phyloP scores from a whole-genome alignment of 805 yeast species.

The Zygosaccharomyces pseudorouxii region DNA sequence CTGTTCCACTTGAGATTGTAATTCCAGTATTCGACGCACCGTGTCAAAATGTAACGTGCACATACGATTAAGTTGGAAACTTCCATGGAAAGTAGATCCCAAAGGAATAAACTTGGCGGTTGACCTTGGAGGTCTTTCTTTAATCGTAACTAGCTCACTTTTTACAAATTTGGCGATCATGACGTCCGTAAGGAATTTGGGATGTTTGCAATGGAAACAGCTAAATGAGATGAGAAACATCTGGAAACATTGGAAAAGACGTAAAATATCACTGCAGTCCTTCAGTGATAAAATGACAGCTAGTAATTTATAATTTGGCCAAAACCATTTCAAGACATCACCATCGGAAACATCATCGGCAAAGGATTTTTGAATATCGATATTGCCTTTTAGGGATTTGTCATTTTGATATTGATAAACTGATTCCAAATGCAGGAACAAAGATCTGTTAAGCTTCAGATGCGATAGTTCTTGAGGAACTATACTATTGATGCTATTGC shows the following conservation, averaged over 20 bases:
- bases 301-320: constrained; percentile 17
- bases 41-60: constrained; percentile 12
- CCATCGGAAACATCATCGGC: constrained; percentile 14
- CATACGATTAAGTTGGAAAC: constrained; percentile 1
- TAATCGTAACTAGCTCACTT: constrained; percentile 8
- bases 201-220: constrained; percentile 5
- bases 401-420: constrained; percentile 6
- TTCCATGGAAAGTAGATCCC: constrained; percentile 1
- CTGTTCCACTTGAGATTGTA: constrained; percentile 3
- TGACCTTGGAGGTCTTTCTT: constrained; percentile 9
- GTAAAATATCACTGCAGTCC: constrained; percentile 1
- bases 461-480: constrained; percentile 5
- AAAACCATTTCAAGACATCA: constrained; percentile 16
- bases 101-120: constrained; percentile 5
- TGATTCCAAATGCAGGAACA: constrained; percentile 8
- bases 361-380: constrained; percentile 13
- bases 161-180: constrained; percentile 8
- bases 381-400: constrained; percentile 2
- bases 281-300: constrained; percentile 2
- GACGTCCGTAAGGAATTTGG: constrained; percentile 6
- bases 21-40: constrained; percentile 7
- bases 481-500: neutral
- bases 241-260: constrained; percentile 20
- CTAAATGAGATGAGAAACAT: constrained; percentile 19
- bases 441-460: constrained; percentile 6